Percentiles rank a stretch among this genome's conserved stretches.
Evolutionary conservation across 2,329 filamentous ascomycete genomes (phyloP).

Genomic region (Hirsutella minnesotensis): DNA sequence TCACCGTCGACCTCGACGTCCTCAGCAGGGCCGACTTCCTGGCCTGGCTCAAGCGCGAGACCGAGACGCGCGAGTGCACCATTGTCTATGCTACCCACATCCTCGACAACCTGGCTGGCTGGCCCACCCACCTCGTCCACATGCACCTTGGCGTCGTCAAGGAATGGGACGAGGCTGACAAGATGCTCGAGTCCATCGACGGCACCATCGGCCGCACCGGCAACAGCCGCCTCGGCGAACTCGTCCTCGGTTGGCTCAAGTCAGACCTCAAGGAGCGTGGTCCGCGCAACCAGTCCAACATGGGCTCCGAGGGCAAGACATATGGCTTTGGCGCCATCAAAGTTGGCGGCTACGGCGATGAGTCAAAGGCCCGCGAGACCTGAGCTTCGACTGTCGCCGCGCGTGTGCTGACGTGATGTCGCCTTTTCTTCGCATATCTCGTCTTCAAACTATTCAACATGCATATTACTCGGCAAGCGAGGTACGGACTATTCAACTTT

Average conservation of each 20-base stretch:
- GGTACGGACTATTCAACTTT: no score
- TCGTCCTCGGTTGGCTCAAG: constrained; percentile 80
- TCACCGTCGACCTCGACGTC: constrained; percentile 92
- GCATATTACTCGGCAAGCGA: no score
- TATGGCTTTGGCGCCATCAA: constrained; percentile 40
- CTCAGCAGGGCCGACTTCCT: constrained; percentile 78
- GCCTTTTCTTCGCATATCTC: no score
- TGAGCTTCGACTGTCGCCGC: constrained; percentile 7
- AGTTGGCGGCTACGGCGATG: constrained; percentile 46
- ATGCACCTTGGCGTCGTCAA: constrained; percentile 85
- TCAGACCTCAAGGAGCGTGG: constrained; percentile 70
- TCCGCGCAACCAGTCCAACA: constrained; percentile 50
- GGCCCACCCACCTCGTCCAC: constrained; percentile 92
- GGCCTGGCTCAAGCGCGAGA: constrained; percentile 76
- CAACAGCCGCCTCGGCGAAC: constrained; percentile 74
- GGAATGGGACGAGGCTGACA: constrained; percentile 67
- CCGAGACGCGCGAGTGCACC: constrained; percentile 68
- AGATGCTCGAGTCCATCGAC: constrained; percentile 47
- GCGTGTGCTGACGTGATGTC: no score
- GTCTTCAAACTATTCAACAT: no score
- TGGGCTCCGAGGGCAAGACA: constrained; percentile 51
- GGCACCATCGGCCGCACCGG: constrained; percentile 33
- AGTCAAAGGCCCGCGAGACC: constrained; percentile 27
- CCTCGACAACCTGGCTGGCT: constrained; percentile 83
- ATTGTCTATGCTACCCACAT: constrained; percentile 98